Evolutionary conservation across 1,284 basidiomycete species (phyloP).

Genomic region (Stereum hirsutum): DNA sequence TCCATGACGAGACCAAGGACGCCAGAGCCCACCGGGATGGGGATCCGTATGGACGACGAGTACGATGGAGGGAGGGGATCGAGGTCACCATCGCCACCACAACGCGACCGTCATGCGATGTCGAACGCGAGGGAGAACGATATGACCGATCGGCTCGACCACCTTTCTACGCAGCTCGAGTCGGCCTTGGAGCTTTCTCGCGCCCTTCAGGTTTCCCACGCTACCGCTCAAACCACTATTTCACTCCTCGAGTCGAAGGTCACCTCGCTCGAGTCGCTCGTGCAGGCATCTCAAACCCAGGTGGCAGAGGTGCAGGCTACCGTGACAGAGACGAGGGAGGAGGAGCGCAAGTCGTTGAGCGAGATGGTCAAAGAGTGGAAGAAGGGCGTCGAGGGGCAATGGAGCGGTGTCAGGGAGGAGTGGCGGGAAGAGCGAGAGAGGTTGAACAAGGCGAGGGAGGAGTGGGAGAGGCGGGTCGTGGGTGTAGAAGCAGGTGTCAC

Average conservation of each 20-base stretch:
- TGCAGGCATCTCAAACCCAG: slow-evolving; percentile 34
- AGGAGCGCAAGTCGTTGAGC: slow-evolving; percentile 39
- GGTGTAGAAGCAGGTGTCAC: slow-evolving; percentile 32
- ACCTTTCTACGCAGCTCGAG: slow-evolving; percentile 69
- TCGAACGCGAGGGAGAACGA: too few species aligned
- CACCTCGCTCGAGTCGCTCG: slow-evolving; percentile 42
- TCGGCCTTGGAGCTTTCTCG: slow-evolving; percentile 70
- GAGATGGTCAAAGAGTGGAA: slow-evolving; percentile 57
- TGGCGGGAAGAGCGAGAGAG: slow-evolving; percentile 79
- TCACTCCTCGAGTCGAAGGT: slow-evolving; percentile 68
- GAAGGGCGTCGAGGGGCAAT: slow-evolving; percentile 68
- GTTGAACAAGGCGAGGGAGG: slow-evolving; percentile 64
- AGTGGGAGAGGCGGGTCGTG: slow-evolving; percentile 65
- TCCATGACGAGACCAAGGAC: slow-evolving; percentile 63
- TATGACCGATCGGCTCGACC: slow-evolving; percentile 63
- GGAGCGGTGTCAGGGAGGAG: slow-evolving; percentile 69
- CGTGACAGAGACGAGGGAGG: too few species aligned
- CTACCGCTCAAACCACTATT: slow-evolving; percentile 74
- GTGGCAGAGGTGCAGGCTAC: slow-evolving; percentile 26
- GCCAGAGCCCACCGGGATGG: slow-evolving; percentile 65
- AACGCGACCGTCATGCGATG: slow-evolving; percentile 16
- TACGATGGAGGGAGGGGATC: slow-evolving; percentile 19
- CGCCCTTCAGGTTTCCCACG: slow-evolving; percentile 72
- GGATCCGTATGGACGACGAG: slow-evolving; percentile 50
- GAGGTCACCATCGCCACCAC: slow-evolving; percentile 12